Conservation (phyloP, 768 basidiomycete species). For the Serendipita vermifera region DNA sequence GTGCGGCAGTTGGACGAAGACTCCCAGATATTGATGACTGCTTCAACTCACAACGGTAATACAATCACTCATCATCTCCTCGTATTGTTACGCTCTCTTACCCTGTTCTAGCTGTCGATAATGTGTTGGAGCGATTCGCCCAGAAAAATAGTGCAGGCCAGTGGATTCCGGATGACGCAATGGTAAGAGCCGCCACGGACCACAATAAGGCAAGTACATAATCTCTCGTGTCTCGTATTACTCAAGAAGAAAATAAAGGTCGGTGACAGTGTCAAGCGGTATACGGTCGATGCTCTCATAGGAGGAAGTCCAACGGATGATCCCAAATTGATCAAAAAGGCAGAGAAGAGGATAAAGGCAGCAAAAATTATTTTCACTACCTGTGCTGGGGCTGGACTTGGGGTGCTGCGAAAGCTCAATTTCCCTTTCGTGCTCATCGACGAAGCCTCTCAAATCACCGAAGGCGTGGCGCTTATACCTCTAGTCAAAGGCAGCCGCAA, state of each 20-base stretch:
- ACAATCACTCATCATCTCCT: too few species aligned
- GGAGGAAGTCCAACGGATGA: conserved; percentile 53
- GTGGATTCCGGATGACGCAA: conserved; percentile 40
- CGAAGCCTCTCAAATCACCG: conserved; percentile 59
- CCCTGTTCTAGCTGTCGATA: conserved; percentile 46
- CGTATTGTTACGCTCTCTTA: too few species aligned
- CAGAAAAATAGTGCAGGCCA: conserved; percentile 31
- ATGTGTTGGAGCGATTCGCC: conserved; percentile 52
- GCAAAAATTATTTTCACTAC: conserved; percentile 53
- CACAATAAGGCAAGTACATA: too few species aligned
- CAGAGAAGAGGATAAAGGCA: conserved; percentile 42
- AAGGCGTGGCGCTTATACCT: conserved; percentile 51
- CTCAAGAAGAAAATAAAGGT: too few species aligned
- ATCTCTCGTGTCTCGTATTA: too few species aligned
- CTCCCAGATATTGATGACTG: conserved; percentile 51
- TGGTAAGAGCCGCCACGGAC: conserved; percentile 59
- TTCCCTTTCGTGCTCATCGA: conserved; percentile 55
- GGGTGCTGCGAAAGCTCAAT: conserved; percentile 24
- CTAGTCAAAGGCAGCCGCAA: conserved; percentile 48
- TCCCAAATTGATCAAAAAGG: conserved; percentile 41
- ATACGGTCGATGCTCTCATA: conserved; percentile 50
- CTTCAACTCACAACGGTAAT: conserved; percentile 57
- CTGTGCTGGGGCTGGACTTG: conserved; percentile 38
- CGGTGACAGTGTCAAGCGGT: conserved; percentile 41
- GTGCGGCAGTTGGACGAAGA: conserved; percentile 23